A percentile compares a stretch with the other conserved stretches of the same genome.
phyloP scores from a whole-genome alignment of 108 stramenopile species.

The Pseudonitzschia delicatissima region DNA sequence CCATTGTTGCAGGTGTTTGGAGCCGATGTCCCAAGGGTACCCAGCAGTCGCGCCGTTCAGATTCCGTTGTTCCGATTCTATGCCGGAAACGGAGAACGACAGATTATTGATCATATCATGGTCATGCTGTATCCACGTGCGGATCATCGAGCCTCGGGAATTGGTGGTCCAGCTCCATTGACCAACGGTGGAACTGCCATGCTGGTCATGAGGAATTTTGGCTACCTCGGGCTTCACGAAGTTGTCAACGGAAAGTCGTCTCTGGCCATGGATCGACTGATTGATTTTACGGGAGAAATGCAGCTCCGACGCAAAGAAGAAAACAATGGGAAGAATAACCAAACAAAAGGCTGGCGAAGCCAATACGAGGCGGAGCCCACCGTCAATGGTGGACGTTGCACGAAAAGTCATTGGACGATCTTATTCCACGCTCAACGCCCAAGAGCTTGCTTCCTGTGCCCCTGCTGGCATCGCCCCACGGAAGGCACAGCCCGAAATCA shows the following conservation, averaged over 20 bases:
- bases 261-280: constrained; percentile 73
- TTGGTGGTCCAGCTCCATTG: constrained; percentile 56
- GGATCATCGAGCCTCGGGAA: constrained; percentile 42
- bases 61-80: constrained; percentile 80
- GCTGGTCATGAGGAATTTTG: constrained; percentile 86
- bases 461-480: constrained; percentile 66
- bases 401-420: background rate
- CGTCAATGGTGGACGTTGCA: constrained; percentile 50
- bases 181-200: constrained; percentile 84
- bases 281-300: constrained; percentile 80
- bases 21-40: constrained; percentile 56
- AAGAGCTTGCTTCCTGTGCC: constrained; percentile 77
- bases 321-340: constrained; percentile 8
- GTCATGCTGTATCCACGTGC: constrained; percentile 76
- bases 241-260: constrained; percentile 70
- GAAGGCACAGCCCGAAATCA: constrained; percentile 33
- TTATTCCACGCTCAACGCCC: background rate
- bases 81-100: constrained; percentile 62
- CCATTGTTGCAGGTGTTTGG: constrained; percentile 82
- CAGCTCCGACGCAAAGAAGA: constrained; percentile 48
- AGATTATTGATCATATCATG: constrained; percentile 84
- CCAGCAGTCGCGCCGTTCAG: constrained; percentile 78
- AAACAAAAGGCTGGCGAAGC: constrained; percentile 22
- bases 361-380: constrained; percentile 68
- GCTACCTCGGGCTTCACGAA: constrained; percentile 80